phyloP scores from a whole-genome alignment of 768 basidiomycete genomes.

The Sporobolomyces roseus region DNA sequence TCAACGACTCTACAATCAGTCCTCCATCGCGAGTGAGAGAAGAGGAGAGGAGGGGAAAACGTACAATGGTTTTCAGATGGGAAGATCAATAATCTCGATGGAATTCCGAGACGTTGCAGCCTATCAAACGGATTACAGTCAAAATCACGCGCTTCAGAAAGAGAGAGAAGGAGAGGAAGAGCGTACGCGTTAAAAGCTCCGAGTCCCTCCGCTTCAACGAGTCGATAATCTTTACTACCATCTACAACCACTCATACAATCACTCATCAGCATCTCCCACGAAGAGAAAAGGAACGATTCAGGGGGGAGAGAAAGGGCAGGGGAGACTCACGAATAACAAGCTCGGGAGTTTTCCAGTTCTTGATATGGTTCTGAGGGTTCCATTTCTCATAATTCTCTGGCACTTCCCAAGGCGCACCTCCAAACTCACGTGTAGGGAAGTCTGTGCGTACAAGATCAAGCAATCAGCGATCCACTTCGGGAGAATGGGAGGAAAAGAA shows the following conservation, averaged over 20 bases:
- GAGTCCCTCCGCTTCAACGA: conserved; percentile 36
- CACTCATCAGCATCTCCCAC: no score
- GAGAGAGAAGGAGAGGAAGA: no score
- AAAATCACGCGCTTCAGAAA: no score
- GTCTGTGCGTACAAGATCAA: no score
- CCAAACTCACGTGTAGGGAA: conserved; percentile 46
- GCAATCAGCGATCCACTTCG: no score
- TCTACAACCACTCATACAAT: conserved; percentile 6
- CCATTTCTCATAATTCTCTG: conserved; percentile 39
- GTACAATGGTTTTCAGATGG: conserved; percentile 88
- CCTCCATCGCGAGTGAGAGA: no score
- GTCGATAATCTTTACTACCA: conserved; percentile 42
- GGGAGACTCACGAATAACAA: conserved; percentile 39
- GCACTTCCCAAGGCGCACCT: conserved; percentile 42
- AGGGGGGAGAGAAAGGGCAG: background rate
- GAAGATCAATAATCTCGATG: conserved; percentile 60
- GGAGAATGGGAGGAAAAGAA: no score
- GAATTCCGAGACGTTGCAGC: conserved; percentile 42
- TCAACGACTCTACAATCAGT: background rate
- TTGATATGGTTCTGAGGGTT: conserved; percentile 36
- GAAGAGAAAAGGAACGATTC: no score
- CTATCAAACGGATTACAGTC: no score
- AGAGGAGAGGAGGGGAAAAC: background rate
- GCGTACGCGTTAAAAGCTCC: conserved; percentile 43
- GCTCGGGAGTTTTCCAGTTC: conserved; percentile 44